phyloP scores from a whole-genome alignment of 2,329 filamentous ascomycete species.

The Aspergillus sp. region DNA sequence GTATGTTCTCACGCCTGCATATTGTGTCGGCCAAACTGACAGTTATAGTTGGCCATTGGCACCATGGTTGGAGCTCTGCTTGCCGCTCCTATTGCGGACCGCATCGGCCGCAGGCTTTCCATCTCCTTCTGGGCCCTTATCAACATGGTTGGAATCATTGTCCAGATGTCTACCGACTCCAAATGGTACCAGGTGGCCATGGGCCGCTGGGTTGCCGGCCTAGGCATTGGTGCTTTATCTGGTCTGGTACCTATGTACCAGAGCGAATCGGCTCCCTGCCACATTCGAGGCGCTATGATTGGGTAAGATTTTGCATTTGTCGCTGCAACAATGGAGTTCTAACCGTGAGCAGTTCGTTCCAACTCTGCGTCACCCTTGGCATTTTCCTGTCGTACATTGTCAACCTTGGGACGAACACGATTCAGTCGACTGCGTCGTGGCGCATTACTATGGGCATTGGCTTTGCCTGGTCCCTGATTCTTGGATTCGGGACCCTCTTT shows the following conservation, averaged over 20 bases:
- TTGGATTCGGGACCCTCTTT: slow-evolving; percentile 47
- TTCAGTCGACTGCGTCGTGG: slow-evolving; percentile 38
- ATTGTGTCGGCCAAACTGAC: slow-evolving; percentile 3
- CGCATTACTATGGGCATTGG: slow-evolving; percentile 48
- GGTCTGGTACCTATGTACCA: slow-evolving; percentile 41
- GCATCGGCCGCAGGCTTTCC: slow-evolving; percentile 36
- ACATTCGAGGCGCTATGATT: slow-evolving; percentile 41
- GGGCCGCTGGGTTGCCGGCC: slow-evolving; percentile 38
- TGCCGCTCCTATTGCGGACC: slow-evolving; percentile 38
- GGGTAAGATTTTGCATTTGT: slow-evolving; percentile 16
- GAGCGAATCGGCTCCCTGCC: slow-evolving; percentile 37
- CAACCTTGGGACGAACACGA: slow-evolving; percentile 38
- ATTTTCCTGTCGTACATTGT: slow-evolving; percentile 42
- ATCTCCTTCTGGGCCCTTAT: slow-evolving; percentile 37
- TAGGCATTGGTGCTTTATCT: slow-evolving; percentile 40
- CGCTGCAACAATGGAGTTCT: too few relatives aligned
- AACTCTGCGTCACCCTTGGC: slow-evolving; percentile 42
- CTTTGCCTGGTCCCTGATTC: slow-evolving; percentile 48
- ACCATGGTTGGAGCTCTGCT: slow-evolving; percentile 34
- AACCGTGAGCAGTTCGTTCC: slow-evolving; percentile 40
- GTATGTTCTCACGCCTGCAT: slow-evolving; percentile 16
- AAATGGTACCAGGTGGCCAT: slow-evolving; percentile 38
- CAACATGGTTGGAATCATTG: slow-evolving; percentile 38
- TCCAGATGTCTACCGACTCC: slow-evolving; percentile 35
- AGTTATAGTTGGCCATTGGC: slow-evolving; percentile 33